These are phyloP conservation scores for Penicillium sp. DNA, from an alignment of 2,329 filamentous ascomycete species.

Conservation along the genomic window DNA sequence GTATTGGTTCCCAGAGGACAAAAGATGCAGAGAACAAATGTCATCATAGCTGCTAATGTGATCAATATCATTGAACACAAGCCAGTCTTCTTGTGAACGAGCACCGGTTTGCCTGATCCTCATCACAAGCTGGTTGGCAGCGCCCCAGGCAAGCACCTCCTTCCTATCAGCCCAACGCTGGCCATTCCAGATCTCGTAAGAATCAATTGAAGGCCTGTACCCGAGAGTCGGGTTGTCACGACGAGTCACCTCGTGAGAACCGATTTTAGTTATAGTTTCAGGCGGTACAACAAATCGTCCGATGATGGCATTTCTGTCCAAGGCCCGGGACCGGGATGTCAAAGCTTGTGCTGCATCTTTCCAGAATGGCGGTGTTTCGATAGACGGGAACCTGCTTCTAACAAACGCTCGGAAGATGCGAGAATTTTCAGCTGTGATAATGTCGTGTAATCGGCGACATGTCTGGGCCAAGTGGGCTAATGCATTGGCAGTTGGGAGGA, in stretches of 20 bases:
- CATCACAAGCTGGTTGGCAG: slow-evolving; percentile 49
- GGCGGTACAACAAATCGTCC: slow-evolving; percentile 46
- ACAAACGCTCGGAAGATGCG: slow-evolving; percentile 42
- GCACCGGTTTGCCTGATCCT: slow-evolving; percentile 41
- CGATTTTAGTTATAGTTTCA: slow-evolving; percentile 34
- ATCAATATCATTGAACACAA: slow-evolving; percentile 45
- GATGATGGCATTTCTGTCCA: slow-evolving; percentile 49
- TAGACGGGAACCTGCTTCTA: slow-evolving; percentile 41
- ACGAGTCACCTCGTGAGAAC: slow-evolving; percentile 29
- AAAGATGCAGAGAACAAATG: slow-evolving; percentile 49
- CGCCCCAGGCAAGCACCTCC: slow-evolving; percentile 54
- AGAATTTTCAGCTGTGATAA: slow-evolving; percentile 43
- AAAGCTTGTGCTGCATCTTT: slow-evolving; percentile 47
- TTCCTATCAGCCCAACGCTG: slow-evolving; percentile 42
- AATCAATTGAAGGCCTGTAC: slow-evolving; percentile 52
- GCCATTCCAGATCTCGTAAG: slow-evolving; percentile 47
- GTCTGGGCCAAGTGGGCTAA: slow-evolving; percentile 40
- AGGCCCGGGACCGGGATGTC: slow-evolving; percentile 49
- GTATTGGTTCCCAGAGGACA: slow-evolving; percentile 37
- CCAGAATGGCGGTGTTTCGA: slow-evolving; percentile 38
- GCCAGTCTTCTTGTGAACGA: slow-evolving; percentile 37
- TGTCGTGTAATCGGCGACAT: slow-evolving; percentile 39
- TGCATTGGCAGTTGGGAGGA: slow-evolving; percentile 40
- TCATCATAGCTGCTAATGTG: slow-evolving; percentile 50
- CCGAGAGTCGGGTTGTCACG: slow-evolving; percentile 47